Base-by-base conservation (phyloP, 1,284 basidiomycete species). In the Ceratobasidium sp. region DNA sequence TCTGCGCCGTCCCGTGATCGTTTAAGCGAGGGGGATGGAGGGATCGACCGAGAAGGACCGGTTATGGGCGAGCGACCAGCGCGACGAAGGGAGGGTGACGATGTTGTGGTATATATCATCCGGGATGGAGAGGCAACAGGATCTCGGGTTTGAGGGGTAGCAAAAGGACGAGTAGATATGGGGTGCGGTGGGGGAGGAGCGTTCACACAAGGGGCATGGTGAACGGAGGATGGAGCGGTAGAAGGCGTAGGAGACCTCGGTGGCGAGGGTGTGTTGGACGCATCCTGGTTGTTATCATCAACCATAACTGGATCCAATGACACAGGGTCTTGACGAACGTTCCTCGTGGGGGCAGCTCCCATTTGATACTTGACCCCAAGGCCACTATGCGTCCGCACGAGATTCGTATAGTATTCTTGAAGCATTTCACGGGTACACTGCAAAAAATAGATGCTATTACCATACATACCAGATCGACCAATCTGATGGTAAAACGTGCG, bases 401-500 rank as follows among this genome's bases (percentile, higher is more conserved):
- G 89, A 77, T 90, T 93, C 79, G 89, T 82, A 80, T 93, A 93
- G 79, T 93, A 93, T 76, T 91, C 87, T 78, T 93, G 89, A 55
- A 93, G 83, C 74, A 90, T 82, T 76, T 93, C 90, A 72, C 87
- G 84, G 15, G 90, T 91, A 79, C 89, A 91, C 91, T 92, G 75
- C 67, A 69, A 72, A 52, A 62, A 72, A 64, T n/a, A 29, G 65
- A 47, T 20, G 45, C 45, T 47, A 47, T 47, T 47, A 47, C 45
- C 45, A 47, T 47, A 47, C 45, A 47, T 47, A 47, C 45, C 45
- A 47, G 10, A 7, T 47, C 20, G 10, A 34, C 29, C 29, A 31
- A 34, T 34, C 27, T 31, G 25, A 27, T 54, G 29, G 15, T 25
- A 45, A 27, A 64, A 56, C 64, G 54, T 70, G 62, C 75, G 72